Evolutionary conservation across 345 rosid genomes (phyloP).

Genomic region (Aquilaria malaccensis): DNA sequence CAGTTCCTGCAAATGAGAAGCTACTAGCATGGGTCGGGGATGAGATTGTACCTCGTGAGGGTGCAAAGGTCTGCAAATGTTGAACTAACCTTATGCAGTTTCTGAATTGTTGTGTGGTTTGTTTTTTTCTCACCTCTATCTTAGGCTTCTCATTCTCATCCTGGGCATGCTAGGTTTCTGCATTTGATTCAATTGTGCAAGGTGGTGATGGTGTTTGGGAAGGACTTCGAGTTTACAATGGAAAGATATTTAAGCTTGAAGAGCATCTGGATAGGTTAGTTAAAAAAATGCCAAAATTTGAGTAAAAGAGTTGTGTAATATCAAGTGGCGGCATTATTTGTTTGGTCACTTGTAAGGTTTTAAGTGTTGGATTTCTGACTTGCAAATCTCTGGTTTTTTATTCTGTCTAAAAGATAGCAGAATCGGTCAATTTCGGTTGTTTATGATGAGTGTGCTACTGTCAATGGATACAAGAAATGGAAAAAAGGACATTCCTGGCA

Average conservation of each 20-base stretch:
- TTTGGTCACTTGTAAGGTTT: too few species aligned
- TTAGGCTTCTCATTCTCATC: constrained; percentile 12
- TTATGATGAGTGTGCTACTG: too few species aligned
- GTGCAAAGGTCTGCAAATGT: constrained; percentile 52
- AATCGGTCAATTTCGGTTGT: too few species aligned
- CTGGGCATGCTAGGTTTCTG: constrained; percentile 54
- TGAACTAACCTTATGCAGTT: constrained; percentile 9
- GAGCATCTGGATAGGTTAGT: constrained; percentile 77
- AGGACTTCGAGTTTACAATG: constrained; percentile 70
- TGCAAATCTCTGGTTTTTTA: too few species aligned
- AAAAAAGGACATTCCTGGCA: not conserved
- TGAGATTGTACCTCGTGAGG: constrained; percentile 73
- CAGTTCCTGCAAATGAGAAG: constrained; percentile 70
- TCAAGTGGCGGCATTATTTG: not conserved
- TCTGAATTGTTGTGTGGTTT: constrained; percentile 2
- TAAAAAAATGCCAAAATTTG: not conserved
- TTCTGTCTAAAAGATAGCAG: too few species aligned
- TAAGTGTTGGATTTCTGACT: too few species aligned
- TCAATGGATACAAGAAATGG: too few species aligned
- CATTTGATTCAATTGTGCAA: constrained; percentile 87
- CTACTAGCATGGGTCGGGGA: constrained; percentile 90
- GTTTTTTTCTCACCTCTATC: not conserved
- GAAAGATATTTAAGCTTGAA: constrained; percentile 82
- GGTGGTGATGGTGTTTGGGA: constrained; percentile 97
- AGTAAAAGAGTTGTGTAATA: not conserved